These are phyloP conservation scores for Pisolithus marmoratus DNA, from an alignment of 768 basidiomycete genomes.

Conservation along the genomic window DNA sequence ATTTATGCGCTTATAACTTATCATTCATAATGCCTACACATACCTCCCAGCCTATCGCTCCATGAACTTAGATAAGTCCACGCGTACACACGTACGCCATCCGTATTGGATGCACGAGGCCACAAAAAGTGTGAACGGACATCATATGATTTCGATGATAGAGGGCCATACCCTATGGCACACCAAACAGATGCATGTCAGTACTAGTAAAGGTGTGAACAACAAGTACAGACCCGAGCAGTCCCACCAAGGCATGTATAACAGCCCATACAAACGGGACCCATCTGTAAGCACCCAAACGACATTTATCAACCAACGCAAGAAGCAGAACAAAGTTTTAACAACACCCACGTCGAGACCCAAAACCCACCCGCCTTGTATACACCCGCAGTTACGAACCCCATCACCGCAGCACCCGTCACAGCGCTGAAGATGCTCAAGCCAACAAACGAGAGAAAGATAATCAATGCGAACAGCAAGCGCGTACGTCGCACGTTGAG, in stretches of 20 bases:
- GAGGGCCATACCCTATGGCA: conserved; percentile 37
- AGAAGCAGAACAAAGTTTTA: neutral
- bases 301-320: neutral
- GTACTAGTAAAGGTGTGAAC: neutral
- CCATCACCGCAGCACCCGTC: conserved; percentile 33
- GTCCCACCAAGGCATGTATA: conserved; percentile 34
- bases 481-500: conserved; percentile 34
- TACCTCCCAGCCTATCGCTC: no score
- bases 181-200: neutral
- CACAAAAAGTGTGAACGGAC: neutral
- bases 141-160: conserved; percentile 35
- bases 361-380: conserved; percentile 33
- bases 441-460: conserved; percentile 31
- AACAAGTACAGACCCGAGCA: conserved; percentile 33
- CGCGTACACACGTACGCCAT: no score
- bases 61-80: no score
- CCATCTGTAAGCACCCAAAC: conserved; percentile 26
- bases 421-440: conserved; percentile 34
- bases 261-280: conserved; percentile 38
- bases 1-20: no score
- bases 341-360: conserved; percentile 35
- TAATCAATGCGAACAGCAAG: conserved; percentile 34
- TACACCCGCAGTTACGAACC: conserved; percentile 34
- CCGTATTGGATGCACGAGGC: neutral
- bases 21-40: no score